Percentiles rank a stretch among this genome's conserved stretches.
phyloP scores from a whole-genome alignment of 2,329 filamentous ascomycete species.

The Zelopaecilomyces penicillatus region DNA sequence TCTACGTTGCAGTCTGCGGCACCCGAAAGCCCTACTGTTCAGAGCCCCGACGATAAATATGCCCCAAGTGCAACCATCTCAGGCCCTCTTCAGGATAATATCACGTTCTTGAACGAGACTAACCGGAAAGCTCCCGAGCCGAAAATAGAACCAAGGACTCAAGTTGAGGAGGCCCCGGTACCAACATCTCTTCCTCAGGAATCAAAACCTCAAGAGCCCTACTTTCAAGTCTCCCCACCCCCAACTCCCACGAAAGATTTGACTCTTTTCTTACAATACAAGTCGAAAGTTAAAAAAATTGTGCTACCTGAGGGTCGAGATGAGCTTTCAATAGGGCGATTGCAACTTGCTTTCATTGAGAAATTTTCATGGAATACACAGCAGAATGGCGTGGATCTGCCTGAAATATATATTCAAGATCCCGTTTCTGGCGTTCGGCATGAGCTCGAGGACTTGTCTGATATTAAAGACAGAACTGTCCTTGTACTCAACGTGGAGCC shows the following conservation, averaged over 20 bases:
- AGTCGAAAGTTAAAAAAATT: slow-evolving; percentile 94
- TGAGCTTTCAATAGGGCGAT: slow-evolving; percentile 74
- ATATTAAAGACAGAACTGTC: slow-evolving; percentile 91
- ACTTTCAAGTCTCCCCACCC: slow-evolving; percentile 57
- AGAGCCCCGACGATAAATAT: slow-evolving; percentile 60
- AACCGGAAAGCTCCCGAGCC: slow-evolving; percentile 7
- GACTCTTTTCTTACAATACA: slow-evolving; percentile 92
- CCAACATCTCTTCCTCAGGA: slow-evolving; percentile 27
- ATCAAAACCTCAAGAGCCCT: slow-evolving; percentile 37
- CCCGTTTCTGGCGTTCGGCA: slow-evolving; percentile 92
- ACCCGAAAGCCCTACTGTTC: slow-evolving; percentile 26
- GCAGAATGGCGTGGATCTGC: slow-evolving; percentile 82
- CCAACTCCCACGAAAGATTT: slow-evolving; percentile 68
- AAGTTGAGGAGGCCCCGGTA: slow-evolving; percentile 13
- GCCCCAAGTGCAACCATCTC: slow-evolving; percentile 49
- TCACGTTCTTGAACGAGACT: slow-evolving; percentile 19
- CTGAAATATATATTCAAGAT: slow-evolving; percentile 97
- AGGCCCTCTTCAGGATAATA: slow-evolving; percentile 44
- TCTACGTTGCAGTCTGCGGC: slow-evolving; percentile 16
- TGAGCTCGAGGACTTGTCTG: slow-evolving; percentile 84
- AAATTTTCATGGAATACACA: slow-evolving; percentile 99
- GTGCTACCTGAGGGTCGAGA: slow-evolving; percentile 75
- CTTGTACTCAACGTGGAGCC: slow-evolving; percentile 90
- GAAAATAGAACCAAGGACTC: slow-evolving; percentile 14
- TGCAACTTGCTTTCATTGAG: slow-evolving; percentile 95